Conservation (phyloP, 2,329 filamentous ascomycete species). For the Cladobotryum mycophilum region DNA sequence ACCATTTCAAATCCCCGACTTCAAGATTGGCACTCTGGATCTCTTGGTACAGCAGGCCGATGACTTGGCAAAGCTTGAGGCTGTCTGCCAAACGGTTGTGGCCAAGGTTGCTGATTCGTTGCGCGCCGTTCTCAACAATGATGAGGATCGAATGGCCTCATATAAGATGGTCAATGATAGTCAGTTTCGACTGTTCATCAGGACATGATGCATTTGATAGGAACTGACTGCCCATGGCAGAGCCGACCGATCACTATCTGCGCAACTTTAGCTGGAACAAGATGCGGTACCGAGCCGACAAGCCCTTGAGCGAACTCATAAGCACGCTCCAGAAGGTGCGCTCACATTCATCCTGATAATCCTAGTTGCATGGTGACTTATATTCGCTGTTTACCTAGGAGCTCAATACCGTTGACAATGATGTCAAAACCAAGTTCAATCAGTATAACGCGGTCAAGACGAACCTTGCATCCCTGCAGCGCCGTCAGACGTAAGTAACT, state of each 20-base stretch:
- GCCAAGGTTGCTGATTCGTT: constrained; percentile 84
- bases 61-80: constrained; percentile 82
- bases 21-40: constrained; percentile 97
- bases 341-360: neutral
- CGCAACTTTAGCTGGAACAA: constrained; percentile 93
- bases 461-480: constrained; percentile 71
- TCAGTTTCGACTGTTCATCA: constrained; percentile 38
- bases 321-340: constrained; percentile 78
- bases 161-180: constrained; percentile 95
- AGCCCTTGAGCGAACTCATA: constrained; percentile 79
- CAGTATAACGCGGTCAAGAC: constrained; percentile 92
- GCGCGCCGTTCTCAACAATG: constrained; percentile 73
- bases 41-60: constrained; percentile 94
- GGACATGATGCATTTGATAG: neutral
- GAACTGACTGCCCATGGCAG: constrained; percentile 42
- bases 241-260: constrained; percentile 92
- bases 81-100: constrained; percentile 73
- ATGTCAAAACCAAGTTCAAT: constrained; percentile 88
- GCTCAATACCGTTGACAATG: constrained; percentile 85
- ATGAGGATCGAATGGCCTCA: constrained; percentile 73
- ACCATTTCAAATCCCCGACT: constrained; percentile 79
- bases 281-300: constrained; percentile 92
- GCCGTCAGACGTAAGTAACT: constrained; percentile 70
- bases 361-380: neutral
- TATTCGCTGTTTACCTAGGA: constrained; percentile 54